Conservation (phyloP, 352 stramenopile genomes). For the Phytophthora cajani region DNA sequence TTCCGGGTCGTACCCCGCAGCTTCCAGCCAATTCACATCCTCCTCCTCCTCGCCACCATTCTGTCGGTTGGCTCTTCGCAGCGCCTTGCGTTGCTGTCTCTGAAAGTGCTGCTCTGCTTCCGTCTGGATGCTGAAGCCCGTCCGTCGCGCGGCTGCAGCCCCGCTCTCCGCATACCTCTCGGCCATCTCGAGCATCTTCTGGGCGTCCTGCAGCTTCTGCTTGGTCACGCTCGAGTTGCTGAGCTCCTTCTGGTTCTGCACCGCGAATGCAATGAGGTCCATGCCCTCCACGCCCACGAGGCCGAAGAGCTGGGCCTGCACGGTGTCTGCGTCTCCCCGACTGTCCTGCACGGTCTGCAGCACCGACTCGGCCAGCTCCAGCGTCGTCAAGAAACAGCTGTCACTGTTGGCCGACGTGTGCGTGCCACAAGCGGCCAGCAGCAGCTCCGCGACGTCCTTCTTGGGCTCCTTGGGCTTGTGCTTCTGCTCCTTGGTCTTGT, state of each 20-base stretch:
- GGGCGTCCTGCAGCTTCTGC: slow-evolving; percentile 51
- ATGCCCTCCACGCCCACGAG: slow-evolving; percentile 88
- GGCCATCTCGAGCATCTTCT: slow-evolving; percentile 49
- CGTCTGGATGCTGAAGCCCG: slow-evolving; percentile 73
- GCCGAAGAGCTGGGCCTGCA: slow-evolving; percentile 81
- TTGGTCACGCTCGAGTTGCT: slow-evolving; percentile 33
- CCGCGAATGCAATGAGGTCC: slow-evolving; percentile 82
- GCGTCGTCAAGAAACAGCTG: slow-evolving; percentile 60
- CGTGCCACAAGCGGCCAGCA: slow-evolving; percentile 52
- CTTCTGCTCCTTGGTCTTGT: slow-evolving; percentile 27
- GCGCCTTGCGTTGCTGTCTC: slow-evolving; percentile 58
- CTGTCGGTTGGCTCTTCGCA: slow-evolving; percentile 57
- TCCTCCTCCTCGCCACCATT: slow-evolving; percentile 42
- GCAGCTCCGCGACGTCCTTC: slow-evolving; percentile 38
- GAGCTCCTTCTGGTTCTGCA: slow-evolving; percentile 58
- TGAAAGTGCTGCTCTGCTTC: slow-evolving; percentile 64
- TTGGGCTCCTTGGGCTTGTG: slow-evolving; percentile 38
- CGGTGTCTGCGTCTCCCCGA: slow-evolving; percentile 55
- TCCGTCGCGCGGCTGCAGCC: slow-evolving; percentile 23
- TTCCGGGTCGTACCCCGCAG: slow-evolving; percentile 79
- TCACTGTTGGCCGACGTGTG: slow-evolving; percentile 44
- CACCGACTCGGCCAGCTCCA: slow-evolving; percentile 76
- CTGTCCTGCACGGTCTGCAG: slow-evolving; percentile 69
- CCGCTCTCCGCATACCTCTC: slow-evolving; percentile 22
- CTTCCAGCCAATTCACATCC: slow-evolving; percentile 76